Base-by-base conservation (phyloP, 768 basidiomycete genomes). In the Filobasidium floriforme region DNA sequence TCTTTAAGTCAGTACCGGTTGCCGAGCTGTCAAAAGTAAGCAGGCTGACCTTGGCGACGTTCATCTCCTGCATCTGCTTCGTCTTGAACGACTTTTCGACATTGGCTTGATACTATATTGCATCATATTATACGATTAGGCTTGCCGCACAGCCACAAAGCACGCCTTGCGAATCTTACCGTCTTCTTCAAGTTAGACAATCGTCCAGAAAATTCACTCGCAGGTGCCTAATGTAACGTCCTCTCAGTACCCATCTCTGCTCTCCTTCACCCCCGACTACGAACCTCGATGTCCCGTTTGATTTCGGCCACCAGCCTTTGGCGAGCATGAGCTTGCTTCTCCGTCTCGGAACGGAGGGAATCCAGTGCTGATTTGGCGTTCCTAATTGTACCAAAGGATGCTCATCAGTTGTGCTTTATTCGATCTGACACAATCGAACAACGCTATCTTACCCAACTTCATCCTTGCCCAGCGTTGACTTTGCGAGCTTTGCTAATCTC, bases 51-150 rank as follows among this genome's bases (percentile, higher is more conserved):
- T 92, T 92, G 72, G 82, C 82, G 52, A 96, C 92, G 70, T 92
- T 87, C 12, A 82, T 81, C 73, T 94, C 91, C 69, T 93, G 90
- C 5, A 86, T 84, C 73, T 89, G 88, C 76, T 96, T 94, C 57
- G 84, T 83, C 80, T 92, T 92, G 83, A 87, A 93, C 71, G 87
- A 84, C 79, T 92, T 93, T 80, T 98, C 94, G 71, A 97, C 87
- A 41, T 81, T 82, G 0, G 83, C 76, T 75, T 94, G 91, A 60
- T 77, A 74, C 71, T 81, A 73, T 24, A 41, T 15, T 6, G n/a
- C n/a, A n/a, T n/a, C n/a, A n/a, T n/a, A n/a, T n/a, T n/a, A n/a
- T n/a, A n/a, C n/a, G n/a, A n/a, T n/a, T n/a, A n/a, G n/a, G n/a
- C n/a, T n/a, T n/a, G n/a, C n/a, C n/a, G n/a, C n/a, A n/a, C n/a